phyloP scores from a whole-genome alignment of 1,284 basidiomycete species.

The Cryptococcus sp. region DNA sequence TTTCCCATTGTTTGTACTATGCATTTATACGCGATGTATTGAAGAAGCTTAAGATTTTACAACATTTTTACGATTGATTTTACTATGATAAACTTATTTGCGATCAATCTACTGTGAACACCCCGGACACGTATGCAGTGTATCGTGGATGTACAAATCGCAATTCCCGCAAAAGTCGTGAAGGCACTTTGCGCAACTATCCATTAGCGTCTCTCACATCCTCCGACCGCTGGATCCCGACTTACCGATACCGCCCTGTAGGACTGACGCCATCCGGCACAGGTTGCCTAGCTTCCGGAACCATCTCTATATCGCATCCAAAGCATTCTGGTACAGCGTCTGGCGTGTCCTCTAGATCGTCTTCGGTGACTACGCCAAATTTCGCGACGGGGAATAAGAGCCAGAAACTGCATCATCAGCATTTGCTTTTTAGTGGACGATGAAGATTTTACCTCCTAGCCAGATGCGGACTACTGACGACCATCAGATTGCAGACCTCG shows the following conservation, averaged over 20 bases:
- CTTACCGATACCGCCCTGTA: constrained; percentile 67
- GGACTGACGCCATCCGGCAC: constrained; percentile 63
- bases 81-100: too few species aligned
- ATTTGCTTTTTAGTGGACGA: background rate
- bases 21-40: background rate
- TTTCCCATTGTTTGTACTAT: background rate
- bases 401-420: constrained; percentile 37
- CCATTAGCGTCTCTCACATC: background rate
- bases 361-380: constrained; percentile 38
- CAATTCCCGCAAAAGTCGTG: constrained; percentile 64
- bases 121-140: constrained; percentile 65
- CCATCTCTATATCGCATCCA: constrained; percentile 62
- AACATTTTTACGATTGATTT: too few species aligned
- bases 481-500: constrained; percentile 93
- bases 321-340: constrained; percentile 54
- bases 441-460: constrained; percentile 74
- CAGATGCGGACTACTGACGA: constrained; percentile 94
- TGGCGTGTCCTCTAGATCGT: constrained; percentile 27
- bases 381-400: constrained; percentile 42
- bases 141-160: constrained; percentile 69
- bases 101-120: constrained; percentile 32
- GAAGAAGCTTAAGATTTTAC: too few species aligned
- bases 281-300: constrained; percentile 50
- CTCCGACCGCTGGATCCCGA: background rate
- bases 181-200: constrained; percentile 43